A percentile compares a stretch with the other conserved stretches of the same genome.
These are phyloP conservation scores for Cucumis hystrix DNA, from an alignment of 306 rosid species.

Conservation along the genomic window DNA sequence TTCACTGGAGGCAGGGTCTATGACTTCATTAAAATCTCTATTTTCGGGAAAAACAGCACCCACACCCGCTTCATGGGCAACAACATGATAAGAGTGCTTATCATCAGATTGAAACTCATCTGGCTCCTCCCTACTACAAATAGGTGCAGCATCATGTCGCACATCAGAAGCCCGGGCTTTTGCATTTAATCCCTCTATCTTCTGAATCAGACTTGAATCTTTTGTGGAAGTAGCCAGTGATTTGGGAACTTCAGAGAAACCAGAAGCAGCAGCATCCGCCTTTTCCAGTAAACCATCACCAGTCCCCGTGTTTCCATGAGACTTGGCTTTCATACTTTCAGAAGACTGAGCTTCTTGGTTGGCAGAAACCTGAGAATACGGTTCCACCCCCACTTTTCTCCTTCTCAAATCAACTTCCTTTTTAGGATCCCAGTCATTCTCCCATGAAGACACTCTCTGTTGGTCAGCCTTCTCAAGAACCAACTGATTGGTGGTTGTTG, in stretches of 20 bases:
- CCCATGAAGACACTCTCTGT: constrained; percentile 28
- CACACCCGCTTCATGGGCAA: constrained; percentile 24
- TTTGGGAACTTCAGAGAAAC: constrained; percentile 25
- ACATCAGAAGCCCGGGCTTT: constrained; percentile 58
- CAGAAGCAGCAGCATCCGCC: constrained; percentile 28
- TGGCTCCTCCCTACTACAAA: constrained; percentile 35
- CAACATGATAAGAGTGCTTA: constrained; percentile 22
- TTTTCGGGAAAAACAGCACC: constrained; percentile 20
- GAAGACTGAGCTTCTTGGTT: constrained; percentile 26
- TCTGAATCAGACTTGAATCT: constrained; percentile 65
- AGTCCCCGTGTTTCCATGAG: constrained; percentile 26
- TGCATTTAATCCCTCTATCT: constrained; percentile 89
- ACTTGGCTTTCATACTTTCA: constrained; percentile 24
- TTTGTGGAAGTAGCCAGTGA: constrained; percentile 31
- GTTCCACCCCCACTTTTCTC: constrained; percentile 26
- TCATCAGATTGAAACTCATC: constrained; percentile 26
- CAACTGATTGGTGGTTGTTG: constrained; percentile 14
- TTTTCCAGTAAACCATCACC: constrained; percentile 36
- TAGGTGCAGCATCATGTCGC: constrained; percentile 31
- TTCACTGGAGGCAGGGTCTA: constrained; percentile 28
- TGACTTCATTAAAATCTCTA: constrained; percentile 18
- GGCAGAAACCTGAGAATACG: constrained; percentile 30
- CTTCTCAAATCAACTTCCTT: constrained; percentile 38
- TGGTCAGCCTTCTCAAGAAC: constrained; percentile 26
- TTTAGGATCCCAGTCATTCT: constrained; percentile 40